Base-by-base conservation (phyloP, 2,329 filamentous ascomycete genomes). In the Fusarium equiseti region DNA sequence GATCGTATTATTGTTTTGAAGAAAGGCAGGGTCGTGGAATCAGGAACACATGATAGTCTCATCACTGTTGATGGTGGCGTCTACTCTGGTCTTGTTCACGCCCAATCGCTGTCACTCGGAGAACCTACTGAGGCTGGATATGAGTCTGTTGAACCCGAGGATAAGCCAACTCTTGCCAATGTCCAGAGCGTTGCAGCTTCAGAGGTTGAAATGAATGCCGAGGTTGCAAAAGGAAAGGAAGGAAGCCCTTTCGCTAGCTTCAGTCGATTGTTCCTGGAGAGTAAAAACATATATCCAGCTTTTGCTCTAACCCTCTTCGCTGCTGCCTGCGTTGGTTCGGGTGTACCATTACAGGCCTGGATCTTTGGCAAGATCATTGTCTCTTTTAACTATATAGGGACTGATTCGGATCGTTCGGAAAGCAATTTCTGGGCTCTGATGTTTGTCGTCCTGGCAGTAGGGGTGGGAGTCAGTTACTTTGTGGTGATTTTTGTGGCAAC, bases 1-100 rank as follows among this genome's bases (percentile, higher is more conserved):
- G 91, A 97, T 75, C 88, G 89, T 40, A 97, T 97, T 57, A 83
- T 94, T 10, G 93, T 97, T 1, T 79, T 97, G 56, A 86, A 91
- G 51, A 87, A 91, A 72, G 94, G 94, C 3, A 81, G 85, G 55
- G 87, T 94, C 0, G 85, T 91, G 11, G 93, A 97, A 78, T 83
- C 90, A 71, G 94, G 94, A 0, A 93, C 88, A 0, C 94, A 97
- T 70, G 88, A 93, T 9, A 86, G 89, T 45, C 85, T 97, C 1
- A 83, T 97, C 2, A 78, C 83, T 5, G 80, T 85, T 40, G 83
- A 89, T 7, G 83, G 82, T 5, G 89, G 92, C 2, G 84, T 91
- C 20, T 95, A 95, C 74, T 86, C 86, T 40, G 86, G 86, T 3
- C 85, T 95, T 8, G 92, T 94, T 3, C 82, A 87, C 61, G 89